Evolutionary conservation across 2,329 filamentous ascomycete species (phyloP), one percentile per base, ranked within the genome.

Genomic region (Neocatenulostroma microsporum): DNA sequence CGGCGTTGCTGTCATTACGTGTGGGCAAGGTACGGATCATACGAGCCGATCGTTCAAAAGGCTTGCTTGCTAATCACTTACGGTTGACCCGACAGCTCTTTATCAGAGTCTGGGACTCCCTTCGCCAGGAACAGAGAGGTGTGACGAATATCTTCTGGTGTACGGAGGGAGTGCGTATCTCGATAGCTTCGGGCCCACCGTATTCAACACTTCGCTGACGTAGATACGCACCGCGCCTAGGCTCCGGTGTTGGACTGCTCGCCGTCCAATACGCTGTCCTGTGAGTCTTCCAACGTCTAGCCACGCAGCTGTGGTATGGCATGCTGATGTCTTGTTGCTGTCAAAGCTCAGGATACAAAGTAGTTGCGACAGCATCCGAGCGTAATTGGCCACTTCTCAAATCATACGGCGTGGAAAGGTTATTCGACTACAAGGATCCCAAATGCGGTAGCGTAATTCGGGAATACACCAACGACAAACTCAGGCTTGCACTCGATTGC

Each of bases 1-100:
- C 8, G 69, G 70, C 2, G 61, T 74, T 1, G 72, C 69, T 2
- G 57, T 74, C 26, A 57, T 54, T 6, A 76, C 73, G 2, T 64
- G 72, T 7, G 70, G 63, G 1, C 72, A 74, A 39, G 62, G 59
- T 1, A 58, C 47, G 13, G 59, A 68, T 4, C 47, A 46, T 9
- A 41, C 41, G 21, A 46, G 51, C 30, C 35, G 76, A 39, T 64
- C 62, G 20, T 70, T 71, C 45, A 46, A 36, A 41, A 64, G n/a
- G n/a, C n/a, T n/a, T n/a, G n/a, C n/a, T n/a, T n/a, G n/a, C 51
- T 74, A 13, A 52, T 73, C 14, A 67, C 73, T 39, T 73, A 73
- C 43, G 69, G 44, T n/a, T 31, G 46, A 21, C 28, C 18, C n/a
- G n/a, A n/a, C n/a, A n/a, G n/a, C n/a, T n/a, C n/a, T n/a, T n/a